These are phyloP conservation scores for Petunia secreta DNA, from an alignment of 257 asterid species.

Conservation along the genomic window DNA sequence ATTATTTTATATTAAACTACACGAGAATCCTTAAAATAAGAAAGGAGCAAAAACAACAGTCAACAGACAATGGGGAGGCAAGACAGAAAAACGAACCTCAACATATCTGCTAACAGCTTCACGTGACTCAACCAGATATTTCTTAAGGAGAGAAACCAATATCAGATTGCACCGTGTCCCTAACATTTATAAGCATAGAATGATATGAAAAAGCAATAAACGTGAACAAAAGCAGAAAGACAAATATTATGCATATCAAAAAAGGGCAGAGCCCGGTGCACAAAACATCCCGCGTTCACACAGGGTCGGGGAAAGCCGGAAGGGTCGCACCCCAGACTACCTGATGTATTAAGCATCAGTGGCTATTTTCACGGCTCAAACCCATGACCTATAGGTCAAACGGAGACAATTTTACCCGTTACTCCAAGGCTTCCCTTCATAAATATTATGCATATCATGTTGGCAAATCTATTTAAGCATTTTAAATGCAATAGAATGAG, in stretches of 20 bases:
- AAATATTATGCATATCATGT: neutral
- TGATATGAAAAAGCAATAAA: slow-evolving; percentile 11
- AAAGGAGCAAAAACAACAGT: slow-evolving; percentile 14
- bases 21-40: slow-evolving; percentile 15
- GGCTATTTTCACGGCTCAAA: no score
- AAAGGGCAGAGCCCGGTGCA: no score
- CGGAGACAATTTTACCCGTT: no score
- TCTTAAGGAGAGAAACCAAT: slow-evolving; percentile 58
- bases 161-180: slow-evolving; percentile 61
- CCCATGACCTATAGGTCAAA: no score
- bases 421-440: no score
- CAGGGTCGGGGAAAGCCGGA: no score
- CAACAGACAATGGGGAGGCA: slow-evolving; percentile 11
- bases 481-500: slow-evolving; percentile 10
- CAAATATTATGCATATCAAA: neutral
- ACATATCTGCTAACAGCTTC: slow-evolving; percentile 57
- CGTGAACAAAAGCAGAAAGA: slow-evolving; percentile 4
- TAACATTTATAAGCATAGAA: slow-evolving; percentile 32
- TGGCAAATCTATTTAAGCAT: neutral
- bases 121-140: slow-evolving; percentile 73
- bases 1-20: slow-evolving; percentile 14
- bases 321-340: no score
- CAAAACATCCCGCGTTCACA: no score
- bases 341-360: no score
- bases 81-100: slow-evolving; percentile 50